These are phyloP conservation scores for Ganoderma boninense DNA, from an alignment of 1,284 basidiomycete genomes.

Conservation along the genomic window DNA sequence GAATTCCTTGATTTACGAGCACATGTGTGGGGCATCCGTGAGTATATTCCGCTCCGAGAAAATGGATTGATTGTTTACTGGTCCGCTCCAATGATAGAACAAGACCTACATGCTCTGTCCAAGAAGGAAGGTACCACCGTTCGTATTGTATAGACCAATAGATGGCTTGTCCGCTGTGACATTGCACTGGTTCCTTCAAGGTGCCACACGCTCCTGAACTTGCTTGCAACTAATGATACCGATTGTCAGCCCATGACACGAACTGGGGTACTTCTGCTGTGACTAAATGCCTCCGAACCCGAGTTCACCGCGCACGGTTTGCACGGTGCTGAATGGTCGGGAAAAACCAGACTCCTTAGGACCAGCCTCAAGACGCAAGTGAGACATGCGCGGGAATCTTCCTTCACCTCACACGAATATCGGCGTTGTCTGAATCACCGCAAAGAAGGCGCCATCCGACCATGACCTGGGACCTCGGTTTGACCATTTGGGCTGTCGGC, in stretches of 20 bases:
- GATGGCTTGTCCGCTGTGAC: neutral
- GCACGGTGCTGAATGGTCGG: conserved; percentile 5
- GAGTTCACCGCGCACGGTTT: conserved; percentile 1
- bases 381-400: neutral
- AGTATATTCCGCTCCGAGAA: conserved; percentile 44
- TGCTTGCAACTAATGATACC: neutral
- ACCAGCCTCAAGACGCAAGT: neutral
- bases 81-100: conserved; percentile 56
- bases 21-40: conserved; percentile 87
- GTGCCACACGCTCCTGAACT: neutral
- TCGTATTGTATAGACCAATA: conserved; percentile 45
- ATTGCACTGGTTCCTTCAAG: neutral
- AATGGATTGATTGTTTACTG: neutral
- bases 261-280: neutral
- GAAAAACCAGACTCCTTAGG: neutral
- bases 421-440: neutral
- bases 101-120: conserved; percentile 78
- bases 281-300: neutral
- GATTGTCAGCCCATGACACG: neutral
- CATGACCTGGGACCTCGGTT: neutral
- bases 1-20: conserved; percentile 82
- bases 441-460: neutral
- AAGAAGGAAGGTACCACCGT: conserved; percentile 72
- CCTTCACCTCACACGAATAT: neutral
- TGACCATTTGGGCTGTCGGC: neutral